phyloP scores from a whole-genome alignment of 768 basidiomycete genomes.

The Candolleomyces aberdarensis region DNA sequence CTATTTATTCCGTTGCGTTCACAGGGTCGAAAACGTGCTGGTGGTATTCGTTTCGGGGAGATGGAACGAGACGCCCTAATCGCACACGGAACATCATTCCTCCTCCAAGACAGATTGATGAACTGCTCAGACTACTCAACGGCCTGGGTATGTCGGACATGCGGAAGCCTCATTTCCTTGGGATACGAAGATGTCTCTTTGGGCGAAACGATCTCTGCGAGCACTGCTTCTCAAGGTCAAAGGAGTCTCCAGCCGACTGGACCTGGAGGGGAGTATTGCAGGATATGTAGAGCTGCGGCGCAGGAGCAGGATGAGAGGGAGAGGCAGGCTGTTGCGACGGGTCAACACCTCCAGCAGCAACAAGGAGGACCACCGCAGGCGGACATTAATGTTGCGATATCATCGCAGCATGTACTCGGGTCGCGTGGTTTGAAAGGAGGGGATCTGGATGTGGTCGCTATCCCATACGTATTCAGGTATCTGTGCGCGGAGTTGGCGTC shows the following conservation, averaged over 20 bases:
- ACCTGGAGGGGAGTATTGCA: slow-evolving; percentile 90
- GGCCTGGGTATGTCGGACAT: slow-evolving; percentile 97
- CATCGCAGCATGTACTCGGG: slow-evolving; percentile 64
- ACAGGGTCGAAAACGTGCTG: slow-evolving; percentile 95
- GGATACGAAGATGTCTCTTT: slow-evolving; percentile 89
- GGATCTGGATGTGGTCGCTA: slow-evolving; percentile 90
- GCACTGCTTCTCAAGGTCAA: slow-evolving; percentile 16
- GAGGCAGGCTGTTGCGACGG: slow-evolving; percentile 57
- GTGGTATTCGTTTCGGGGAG: slow-evolving; percentile 99
- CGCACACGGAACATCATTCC: slow-evolving; percentile 97
- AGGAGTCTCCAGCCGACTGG: slow-evolving; percentile 51
- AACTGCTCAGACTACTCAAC: slow-evolving; percentile 99
- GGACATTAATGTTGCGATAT: slow-evolving; percentile 63
- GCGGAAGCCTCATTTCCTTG: slow-evolving; percentile 92
- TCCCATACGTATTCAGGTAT: slow-evolving; percentile 94
- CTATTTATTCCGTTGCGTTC: background rate
- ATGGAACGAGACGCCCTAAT: slow-evolving; percentile 99
- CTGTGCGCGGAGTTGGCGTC: slow-evolving; percentile 95
- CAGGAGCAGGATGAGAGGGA: slow-evolving; percentile 62
- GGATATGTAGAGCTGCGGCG: slow-evolving; percentile 79
- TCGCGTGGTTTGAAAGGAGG: slow-evolving; percentile 59
- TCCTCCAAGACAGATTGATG: slow-evolving; percentile 98
- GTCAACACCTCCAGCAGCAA: slow-evolving; percentile 41
- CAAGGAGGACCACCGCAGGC: slow-evolving; percentile 24
- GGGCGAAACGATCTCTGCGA: slow-evolving; percentile 51